These are phyloP conservation scores for Trichomonas gallinae DNA, from an alignment of 208 protist genomes.

Conservation along the genomic window DNA sequence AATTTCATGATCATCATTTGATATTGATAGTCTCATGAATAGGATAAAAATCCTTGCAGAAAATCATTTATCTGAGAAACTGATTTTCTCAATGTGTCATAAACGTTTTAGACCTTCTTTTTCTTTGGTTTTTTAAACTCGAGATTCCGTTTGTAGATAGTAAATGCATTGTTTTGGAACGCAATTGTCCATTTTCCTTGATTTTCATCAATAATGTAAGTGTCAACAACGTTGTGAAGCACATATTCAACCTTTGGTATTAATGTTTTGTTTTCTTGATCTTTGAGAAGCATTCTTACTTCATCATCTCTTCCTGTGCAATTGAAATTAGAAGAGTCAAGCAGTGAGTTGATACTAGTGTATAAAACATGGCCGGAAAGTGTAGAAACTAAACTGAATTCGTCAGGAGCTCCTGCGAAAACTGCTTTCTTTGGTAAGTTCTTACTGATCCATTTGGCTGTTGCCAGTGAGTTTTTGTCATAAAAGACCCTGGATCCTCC, in stretches of 20 bases:
- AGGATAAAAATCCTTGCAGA: too few relatives aligned
- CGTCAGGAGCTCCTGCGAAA: not conserved
- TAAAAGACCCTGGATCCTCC: not conserved
- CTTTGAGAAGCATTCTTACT: not conserved
- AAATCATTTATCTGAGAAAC: too few relatives aligned
- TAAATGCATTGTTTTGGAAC: not conserved
- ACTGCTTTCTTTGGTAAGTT: not conserved
- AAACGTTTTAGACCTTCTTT: too few relatives aligned
- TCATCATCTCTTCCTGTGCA: not conserved
- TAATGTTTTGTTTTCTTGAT: not conserved
- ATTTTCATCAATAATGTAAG: not conserved
- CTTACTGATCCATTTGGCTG: not conserved
- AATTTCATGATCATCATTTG: too few relatives aligned
- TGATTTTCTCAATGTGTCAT: too few relatives aligned
- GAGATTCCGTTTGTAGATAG: not conserved
- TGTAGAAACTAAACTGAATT: not conserved
- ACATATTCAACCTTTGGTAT: not conserved
- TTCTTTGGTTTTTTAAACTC: not conserved
- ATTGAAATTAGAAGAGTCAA: not conserved
- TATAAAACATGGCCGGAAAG: not conserved
- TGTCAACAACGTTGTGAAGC: not conserved
- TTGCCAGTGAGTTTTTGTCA: too few relatives aligned
- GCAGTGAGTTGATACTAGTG: not conserved
- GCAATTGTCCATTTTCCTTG: not conserved
- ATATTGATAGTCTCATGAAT: too few relatives aligned